Conservation (phyloP, 768 basidiomycete species). For the Lactifluus pinguis region DNA sequence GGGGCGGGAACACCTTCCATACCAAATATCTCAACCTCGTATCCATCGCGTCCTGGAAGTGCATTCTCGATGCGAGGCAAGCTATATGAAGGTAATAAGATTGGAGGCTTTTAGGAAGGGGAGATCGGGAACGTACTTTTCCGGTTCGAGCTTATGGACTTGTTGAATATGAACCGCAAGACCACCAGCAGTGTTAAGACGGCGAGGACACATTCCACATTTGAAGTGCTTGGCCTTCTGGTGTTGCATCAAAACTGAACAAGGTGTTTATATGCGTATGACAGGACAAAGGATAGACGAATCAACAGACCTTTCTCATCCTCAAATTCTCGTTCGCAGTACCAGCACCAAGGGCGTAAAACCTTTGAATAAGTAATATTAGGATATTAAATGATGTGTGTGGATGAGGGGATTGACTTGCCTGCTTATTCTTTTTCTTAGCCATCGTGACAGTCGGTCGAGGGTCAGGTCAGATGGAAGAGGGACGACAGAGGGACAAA, state of each 20-base stretch:
- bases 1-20: conserved; percentile 98
- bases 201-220: conserved; percentile 89
- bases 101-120: background rate
- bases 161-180: conserved; percentile 97
- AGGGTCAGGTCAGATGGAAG: background rate
- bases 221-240: conserved; percentile 99
- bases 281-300: background rate
- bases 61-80: conserved; percentile 93
- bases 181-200: conserved; percentile 95
- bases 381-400: background rate
- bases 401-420: conserved; percentile 13
- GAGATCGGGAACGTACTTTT: conserved; percentile 35
- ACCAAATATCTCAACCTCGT: conserved; percentile 98
- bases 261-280: background rate
- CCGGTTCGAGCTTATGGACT: conserved; percentile 97
- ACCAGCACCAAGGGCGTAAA: conserved; percentile 96
- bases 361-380: conserved; percentile 36
- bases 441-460: conserved; percentile 28
- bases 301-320: conserved; percentile 84
- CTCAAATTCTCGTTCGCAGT: conserved; percentile 98
- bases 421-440: conserved; percentile 50
- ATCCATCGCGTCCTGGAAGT: conserved; percentile 90
- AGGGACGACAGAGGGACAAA: background rate
- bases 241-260: conserved; percentile 90
- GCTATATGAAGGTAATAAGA: conserved; percentile 27